Conservation (phyloP, 139 green algal genomes). For the Haematococcus lacustris region DNA sequence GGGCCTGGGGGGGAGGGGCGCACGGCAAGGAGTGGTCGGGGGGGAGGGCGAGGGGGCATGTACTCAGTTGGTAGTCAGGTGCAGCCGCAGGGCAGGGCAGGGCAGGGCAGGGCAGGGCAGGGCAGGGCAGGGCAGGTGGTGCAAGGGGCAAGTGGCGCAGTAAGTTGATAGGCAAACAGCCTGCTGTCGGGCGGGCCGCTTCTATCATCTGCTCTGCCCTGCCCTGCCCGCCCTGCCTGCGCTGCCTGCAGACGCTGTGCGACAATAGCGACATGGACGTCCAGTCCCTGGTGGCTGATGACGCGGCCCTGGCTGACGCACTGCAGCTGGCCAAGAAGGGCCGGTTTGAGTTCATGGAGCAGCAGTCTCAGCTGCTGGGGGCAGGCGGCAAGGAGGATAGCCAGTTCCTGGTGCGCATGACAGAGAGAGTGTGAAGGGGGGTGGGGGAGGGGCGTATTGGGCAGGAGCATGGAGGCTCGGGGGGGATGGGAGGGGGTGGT, state of each 20-base stretch:
- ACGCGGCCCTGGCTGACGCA: slow-evolving; percentile 4
- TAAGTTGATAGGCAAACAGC: not conserved
- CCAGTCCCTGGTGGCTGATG: not conserved
- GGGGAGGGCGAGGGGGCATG: not conserved
- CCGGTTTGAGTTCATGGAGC: slow-evolving; percentile 4
- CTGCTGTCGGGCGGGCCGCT: not conserved
- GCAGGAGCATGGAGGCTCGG: no score
- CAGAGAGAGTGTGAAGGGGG: no score
- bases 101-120: not conserved
- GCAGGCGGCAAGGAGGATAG: no score
- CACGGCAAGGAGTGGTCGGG: not conserved
- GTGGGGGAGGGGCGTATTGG: no score
- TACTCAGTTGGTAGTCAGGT: not conserved
- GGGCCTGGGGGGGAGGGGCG: slow-evolving; percentile 13
- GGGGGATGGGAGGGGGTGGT: no score
- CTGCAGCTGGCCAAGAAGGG: slow-evolving; percentile 14
- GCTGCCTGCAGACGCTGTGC: slow-evolving; percentile 4
- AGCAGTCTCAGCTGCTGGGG: not conserved
- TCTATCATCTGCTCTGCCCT: not conserved
- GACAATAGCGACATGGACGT: not conserved
- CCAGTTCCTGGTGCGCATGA: no score
- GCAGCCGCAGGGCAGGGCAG: not conserved
- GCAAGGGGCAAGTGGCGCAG: not conserved
- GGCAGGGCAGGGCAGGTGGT: no score
- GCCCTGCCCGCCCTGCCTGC: not conserved